A percentile compares a stretch with the other conserved stretches of the same genome.
Evolutionary conservation across 495 filamentous ascomycete species (phyloP).

Genomic region (Talaromyces stipitatus): DNA sequence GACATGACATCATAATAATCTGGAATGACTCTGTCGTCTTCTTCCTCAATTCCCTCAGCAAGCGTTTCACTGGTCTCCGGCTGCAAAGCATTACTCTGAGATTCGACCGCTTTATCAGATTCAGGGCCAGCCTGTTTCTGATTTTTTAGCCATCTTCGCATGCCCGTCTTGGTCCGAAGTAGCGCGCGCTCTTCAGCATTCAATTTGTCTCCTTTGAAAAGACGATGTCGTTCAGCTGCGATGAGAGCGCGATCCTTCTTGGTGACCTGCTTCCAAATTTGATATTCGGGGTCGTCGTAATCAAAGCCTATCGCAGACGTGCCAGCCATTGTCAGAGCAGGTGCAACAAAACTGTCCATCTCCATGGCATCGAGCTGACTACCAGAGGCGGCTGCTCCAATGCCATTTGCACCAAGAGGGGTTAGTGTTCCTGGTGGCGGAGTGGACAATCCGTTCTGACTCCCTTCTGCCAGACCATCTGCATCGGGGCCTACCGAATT

Average conservation of each 20-base stretch:
- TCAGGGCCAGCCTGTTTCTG: conserved; percentile 54
- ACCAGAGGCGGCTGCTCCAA: conserved; percentile 42
- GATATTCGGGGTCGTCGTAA: conserved; percentile 81
- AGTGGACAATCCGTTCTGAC: conserved; percentile 75
- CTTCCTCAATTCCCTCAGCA: conserved; percentile 84
- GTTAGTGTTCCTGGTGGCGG: conserved; percentile 71
- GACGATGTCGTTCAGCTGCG: conserved; percentile 66
- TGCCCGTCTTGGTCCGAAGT: conserved; percentile 66
- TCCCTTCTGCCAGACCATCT: conserved; percentile 56
- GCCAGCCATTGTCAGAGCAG: conserved; percentile 52
- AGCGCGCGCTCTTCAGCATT: conserved; percentile 84
- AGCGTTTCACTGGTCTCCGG: conserved; percentile 57
- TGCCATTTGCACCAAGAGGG: conserved; percentile 64
- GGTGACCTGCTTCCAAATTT: conserved; percentile 97
- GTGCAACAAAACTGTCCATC: conserved; percentile 56
- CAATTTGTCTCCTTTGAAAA: conserved; percentile 77
- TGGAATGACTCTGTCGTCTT: conserved; percentile 70
- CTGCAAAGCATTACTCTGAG: conserved; percentile 39
- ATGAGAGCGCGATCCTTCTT: conserved; percentile 91
- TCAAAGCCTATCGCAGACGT: conserved; percentile 38
- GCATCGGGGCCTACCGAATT: conserved; percentile 52
- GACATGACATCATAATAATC: conserved; percentile 91
- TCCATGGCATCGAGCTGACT: conserved; percentile 79
- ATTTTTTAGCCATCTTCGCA: conserved; percentile 72
- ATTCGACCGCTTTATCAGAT: conserved; percentile 42